Base-by-base conservation (phyloP, 495 filamentous ascomycete genomes). In the Glarea lozoyensis region DNA sequence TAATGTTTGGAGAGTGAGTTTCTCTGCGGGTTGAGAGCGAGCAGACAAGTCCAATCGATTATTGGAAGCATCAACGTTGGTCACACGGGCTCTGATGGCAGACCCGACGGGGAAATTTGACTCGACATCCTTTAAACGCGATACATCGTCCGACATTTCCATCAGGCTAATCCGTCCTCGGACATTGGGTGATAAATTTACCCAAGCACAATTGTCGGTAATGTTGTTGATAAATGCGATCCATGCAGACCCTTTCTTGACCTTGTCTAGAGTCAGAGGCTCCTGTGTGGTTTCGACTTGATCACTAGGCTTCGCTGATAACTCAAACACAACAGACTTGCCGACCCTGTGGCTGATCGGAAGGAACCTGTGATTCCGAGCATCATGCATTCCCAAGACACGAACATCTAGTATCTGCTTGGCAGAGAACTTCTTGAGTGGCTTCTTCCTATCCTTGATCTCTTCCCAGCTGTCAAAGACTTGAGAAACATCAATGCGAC, bases 191-290 rank as follows among this genome's bases (percentile, higher is more conserved):
- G 89, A 84, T 19, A 97, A 60, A 55, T 84, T 95, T 36, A 90
- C 79, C 90, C 89, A 97, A 16, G 92, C 66, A 49, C 75, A 84
- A 40, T 82, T 75, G 24, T 82, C 71, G 11, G 75, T 69, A 40
- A 89, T 62, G 49, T 94, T 95, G 65, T 97, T 98, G 57, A 98
- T 73, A 56, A 89, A 96, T 2, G 78, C 88, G 37, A 89, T 63
- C 64, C 78, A 81, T 0, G 63, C 74, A 10, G 80, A 79, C 24
- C 83, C 89, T 33, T 70, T 65, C 48, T 78, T 62, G 39, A 97
- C 64, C 48, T 86, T 77, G n/a, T 87, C 78, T 31, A 94, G 62
- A 24, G 78, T 79, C 18, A 94, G 63, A 2, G 77, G 60, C 12
- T 72, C 63, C n/a, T 70, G 61, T 3, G 50, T 19, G 15, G 58